phyloP scores from a whole-genome alignment of 345 rosid genomes.

The Iberis pinnata region DNA sequence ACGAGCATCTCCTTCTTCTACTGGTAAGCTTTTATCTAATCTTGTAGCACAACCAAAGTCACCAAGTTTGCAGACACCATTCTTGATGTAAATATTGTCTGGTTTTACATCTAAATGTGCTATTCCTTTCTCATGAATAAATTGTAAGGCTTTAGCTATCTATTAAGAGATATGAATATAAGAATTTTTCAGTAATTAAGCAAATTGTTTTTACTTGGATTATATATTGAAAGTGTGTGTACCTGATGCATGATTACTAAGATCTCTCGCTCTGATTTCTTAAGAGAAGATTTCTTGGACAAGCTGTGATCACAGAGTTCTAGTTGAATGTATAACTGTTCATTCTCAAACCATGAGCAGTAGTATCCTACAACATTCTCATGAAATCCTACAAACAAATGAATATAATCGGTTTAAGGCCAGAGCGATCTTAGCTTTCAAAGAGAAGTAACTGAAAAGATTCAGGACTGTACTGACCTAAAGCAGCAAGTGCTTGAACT shows the following conservation, averaged over 20 bases:
- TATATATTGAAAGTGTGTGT: constrained; percentile 5
- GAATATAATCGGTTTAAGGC: not conserved
- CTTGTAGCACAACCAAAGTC: constrained; percentile 96
- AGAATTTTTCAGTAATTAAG: not conserved
- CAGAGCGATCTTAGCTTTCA: not conserved
- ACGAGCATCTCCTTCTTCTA: constrained; percentile 98
- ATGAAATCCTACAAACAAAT: constrained; percentile 53
- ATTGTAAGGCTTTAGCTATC: constrained; percentile 80
- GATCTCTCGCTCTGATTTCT: constrained; percentile 51
- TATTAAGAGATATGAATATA: constrained; percentile 30
- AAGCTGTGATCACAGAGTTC: constrained; percentile 89
- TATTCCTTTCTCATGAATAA: constrained; percentile 70
- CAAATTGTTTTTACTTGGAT: not conserved
- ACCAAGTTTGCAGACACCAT: constrained; percentile 75
- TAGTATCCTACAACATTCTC: constrained; percentile 77
- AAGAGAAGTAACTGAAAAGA: not conserved
- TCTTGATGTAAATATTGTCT: constrained; percentile 83
- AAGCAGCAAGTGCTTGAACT: constrained; percentile 95
- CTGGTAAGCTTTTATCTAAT: constrained; percentile 66
- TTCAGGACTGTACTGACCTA: constrained; percentile 45
- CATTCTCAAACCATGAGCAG: constrained; percentile 93
- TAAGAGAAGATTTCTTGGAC: constrained; percentile 40
- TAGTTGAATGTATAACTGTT: constrained; percentile 89
- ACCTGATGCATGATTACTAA: constrained; percentile 70
- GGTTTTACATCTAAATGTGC: constrained; percentile 98